Evolutionary conservation across 192 early-diverging fungal genomes (phyloP).

Genomic region (Physocladia obscura): DNA sequence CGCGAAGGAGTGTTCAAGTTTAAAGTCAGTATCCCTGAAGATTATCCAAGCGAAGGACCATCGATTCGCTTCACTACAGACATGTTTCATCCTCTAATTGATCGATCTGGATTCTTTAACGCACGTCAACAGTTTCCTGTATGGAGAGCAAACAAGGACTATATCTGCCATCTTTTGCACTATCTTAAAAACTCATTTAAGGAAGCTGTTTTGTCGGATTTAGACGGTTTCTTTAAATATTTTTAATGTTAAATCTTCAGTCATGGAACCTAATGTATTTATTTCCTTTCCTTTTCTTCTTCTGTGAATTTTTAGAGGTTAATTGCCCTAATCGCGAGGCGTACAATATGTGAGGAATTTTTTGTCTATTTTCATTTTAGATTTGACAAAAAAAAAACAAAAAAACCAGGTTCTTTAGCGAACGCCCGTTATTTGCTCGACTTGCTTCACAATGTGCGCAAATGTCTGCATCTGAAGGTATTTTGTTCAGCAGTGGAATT

Average conservation of each 20-base stretch:
- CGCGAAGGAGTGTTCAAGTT: conserved; percentile 88
- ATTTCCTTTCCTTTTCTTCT: neutral
- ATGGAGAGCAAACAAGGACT: conserved; percentile 81
- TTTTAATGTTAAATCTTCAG: neutral
- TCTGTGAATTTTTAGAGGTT: conserved; percentile 37
- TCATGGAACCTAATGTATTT: neutral
- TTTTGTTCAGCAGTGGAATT: conserved; percentile 52
- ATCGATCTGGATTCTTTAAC: conserved; percentile 60
- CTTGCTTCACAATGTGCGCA: conserved; percentile 73
- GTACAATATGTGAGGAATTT: conserved; percentile 50
- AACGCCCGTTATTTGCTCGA: conserved; percentile 61
- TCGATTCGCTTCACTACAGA: conserved; percentile 71
- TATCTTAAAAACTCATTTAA: conserved; percentile 87
- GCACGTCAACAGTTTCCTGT: conserved; percentile 76
- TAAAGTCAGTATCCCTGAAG: conserved; percentile 71
- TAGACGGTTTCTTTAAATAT: conserved; percentile 41
- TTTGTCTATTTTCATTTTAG: too few species aligned
- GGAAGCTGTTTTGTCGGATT: conserved; percentile 65
- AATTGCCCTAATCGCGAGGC: conserved; percentile 67
- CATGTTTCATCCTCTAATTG: conserved; percentile 84
- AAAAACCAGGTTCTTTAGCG: conserved; percentile 53
- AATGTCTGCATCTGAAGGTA: conserved; percentile 67
- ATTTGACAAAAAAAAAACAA: too few species aligned
- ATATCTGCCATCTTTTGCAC: conserved; percentile 80
- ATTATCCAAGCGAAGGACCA: conserved; percentile 75